A percentile compares a stretch with the other conserved stretches of the same genome.
Conservation (phyloP, 1,284 basidiomycete genomes). For the Microbotryum scabiosae region DNA sequence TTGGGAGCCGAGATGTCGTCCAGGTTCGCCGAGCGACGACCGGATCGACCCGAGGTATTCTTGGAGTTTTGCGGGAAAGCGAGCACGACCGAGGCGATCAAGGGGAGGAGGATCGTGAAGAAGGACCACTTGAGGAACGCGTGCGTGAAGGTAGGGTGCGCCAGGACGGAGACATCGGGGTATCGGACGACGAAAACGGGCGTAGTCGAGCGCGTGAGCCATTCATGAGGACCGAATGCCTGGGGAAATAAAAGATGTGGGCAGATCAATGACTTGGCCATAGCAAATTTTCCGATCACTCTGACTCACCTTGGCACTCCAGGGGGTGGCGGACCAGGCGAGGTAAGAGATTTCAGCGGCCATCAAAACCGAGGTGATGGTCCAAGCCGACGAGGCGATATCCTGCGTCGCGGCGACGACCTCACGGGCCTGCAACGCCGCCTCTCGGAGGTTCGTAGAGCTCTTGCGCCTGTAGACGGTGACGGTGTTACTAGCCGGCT, state of each 20-base stretch:
- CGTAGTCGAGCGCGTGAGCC: slow-evolving; percentile 3
- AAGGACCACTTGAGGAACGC: slow-evolving; percentile 13
- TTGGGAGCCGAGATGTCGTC: slow-evolving; percentile 14
- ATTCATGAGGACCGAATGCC: slow-evolving; percentile 17
- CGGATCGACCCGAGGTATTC: not conserved
- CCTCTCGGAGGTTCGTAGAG: slow-evolving; percentile 2
- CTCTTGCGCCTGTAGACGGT: not conserved
- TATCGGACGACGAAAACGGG: slow-evolving; percentile 2
- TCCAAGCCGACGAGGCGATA: slow-evolving; percentile 11
- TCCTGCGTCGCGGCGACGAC: slow-evolving; percentile 14
- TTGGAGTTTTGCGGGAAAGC: slow-evolving; percentile 11
- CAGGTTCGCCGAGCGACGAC: not conserved
- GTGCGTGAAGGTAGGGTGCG: slow-evolving; percentile 19
- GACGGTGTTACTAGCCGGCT: not conserved
- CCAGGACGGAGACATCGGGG: slow-evolving; percentile 19
- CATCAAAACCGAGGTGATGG: slow-evolving; percentile 10
- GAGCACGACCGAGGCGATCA: slow-evolving; percentile 13
- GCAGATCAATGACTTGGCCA: not conserved
- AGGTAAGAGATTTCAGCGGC: slow-evolving; percentile 15
- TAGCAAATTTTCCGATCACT: not conserved
- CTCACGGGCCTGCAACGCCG: not conserved
- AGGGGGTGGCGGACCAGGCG: slow-evolving; percentile 15
- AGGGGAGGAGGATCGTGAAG: slow-evolving; percentile 17
- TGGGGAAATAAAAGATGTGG: not conserved
- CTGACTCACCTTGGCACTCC: slow-evolving; percentile 11